A percentile compares a stretch with the other conserved stretches of the same genome.
These are phyloP conservation scores for Leishmania martiniquensis DNA, from an alignment of 208 protist species.

Conservation along the genomic window DNA sequence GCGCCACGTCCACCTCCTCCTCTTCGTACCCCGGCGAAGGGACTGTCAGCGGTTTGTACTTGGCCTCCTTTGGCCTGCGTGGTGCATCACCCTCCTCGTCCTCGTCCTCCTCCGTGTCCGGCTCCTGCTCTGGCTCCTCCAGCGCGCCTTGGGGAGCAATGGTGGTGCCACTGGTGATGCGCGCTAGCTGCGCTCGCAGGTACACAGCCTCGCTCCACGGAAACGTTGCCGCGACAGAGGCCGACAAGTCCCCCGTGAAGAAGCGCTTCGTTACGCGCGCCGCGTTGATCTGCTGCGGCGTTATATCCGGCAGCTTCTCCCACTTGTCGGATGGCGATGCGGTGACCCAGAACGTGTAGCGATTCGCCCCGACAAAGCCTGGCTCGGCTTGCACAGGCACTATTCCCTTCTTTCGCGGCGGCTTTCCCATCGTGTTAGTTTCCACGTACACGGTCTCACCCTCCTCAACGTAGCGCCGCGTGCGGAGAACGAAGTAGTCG, in stretches of 20 bases:
- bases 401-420: conserved; percentile 78
- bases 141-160: conserved; percentile 90
- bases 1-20: conserved; percentile 81
- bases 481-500: conserved; percentile 90
- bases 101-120: conserved; percentile 87
- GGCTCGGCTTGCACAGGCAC: conserved; percentile 86
- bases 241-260: conserved; percentile 92
- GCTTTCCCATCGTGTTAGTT: conserved; percentile 89
- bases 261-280: conserved; percentile 85
- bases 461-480: conserved; percentile 69
- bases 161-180: conserved; percentile 90
- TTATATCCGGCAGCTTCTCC: conserved; percentile 92
- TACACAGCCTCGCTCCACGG: conserved; percentile 92
- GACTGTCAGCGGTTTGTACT: conserved; percentile 78
- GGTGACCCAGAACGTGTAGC: conserved; percentile 93
- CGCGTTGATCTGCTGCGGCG: conserved; percentile 92
- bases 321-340: conserved; percentile 75
- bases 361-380: conserved; percentile 85
- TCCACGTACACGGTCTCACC: conserved; percentile 86
- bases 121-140: conserved; percentile 79
- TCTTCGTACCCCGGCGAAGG: conserved; percentile 64
- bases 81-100: conserved; percentile 58
- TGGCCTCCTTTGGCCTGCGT: conserved; percentile 79
- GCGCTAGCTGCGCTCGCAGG: conserved; percentile 94
- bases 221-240: conserved; percentile 83